These are phyloP conservation scores for Raffaelea arxii DNA, from an alignment of 2,329 filamentous ascomycete genomes.

Conservation along the genomic window DNA sequence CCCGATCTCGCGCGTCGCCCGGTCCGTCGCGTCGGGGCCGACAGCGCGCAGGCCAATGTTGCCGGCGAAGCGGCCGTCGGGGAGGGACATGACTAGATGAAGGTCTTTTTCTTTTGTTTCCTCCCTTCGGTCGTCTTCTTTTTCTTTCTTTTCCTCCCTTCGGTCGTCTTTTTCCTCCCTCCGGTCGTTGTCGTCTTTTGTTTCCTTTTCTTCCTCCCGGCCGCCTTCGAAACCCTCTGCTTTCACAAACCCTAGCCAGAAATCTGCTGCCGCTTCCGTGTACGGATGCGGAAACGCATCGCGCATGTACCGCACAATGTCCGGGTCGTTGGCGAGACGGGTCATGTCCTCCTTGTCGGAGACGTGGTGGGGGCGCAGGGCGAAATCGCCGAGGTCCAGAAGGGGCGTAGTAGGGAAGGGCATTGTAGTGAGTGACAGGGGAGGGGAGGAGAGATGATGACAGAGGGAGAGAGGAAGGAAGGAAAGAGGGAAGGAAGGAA, in stretches of 20 bases:
- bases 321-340: slow-evolving; percentile 25
- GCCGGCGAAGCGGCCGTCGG: slow-evolving; percentile 26
- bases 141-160: neutral
- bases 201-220: neutral
- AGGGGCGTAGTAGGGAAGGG: slow-evolving; percentile 13
- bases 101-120: too few relatives aligned
- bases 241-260: slow-evolving; percentile 16
- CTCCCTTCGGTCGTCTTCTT: neutral
- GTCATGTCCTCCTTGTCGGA: slow-evolving; percentile 28
- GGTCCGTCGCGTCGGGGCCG: slow-evolving; percentile 25
- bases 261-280: slow-evolving; percentile 26
- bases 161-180: neutral
- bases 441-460: too few relatives aligned
- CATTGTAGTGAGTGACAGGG: neutral
- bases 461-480: too few relatives aligned
- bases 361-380: slow-evolving; percentile 29
- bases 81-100: slow-evolving; percentile 25
- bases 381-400: slow-evolving; percentile 19
- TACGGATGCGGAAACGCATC: slow-evolving; percentile 38
- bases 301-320: slow-evolving; percentile 29
- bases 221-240: slow-evolving; percentile 1
- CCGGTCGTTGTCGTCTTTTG: neutral
- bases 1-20: slow-evolving; percentile 35
- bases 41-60: slow-evolving; percentile 27
- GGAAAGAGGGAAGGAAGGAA: too few relatives aligned